Evolutionary conservation across 2,329 filamentous ascomycete species (phyloP).

Genomic region (Nemania sp.): DNA sequence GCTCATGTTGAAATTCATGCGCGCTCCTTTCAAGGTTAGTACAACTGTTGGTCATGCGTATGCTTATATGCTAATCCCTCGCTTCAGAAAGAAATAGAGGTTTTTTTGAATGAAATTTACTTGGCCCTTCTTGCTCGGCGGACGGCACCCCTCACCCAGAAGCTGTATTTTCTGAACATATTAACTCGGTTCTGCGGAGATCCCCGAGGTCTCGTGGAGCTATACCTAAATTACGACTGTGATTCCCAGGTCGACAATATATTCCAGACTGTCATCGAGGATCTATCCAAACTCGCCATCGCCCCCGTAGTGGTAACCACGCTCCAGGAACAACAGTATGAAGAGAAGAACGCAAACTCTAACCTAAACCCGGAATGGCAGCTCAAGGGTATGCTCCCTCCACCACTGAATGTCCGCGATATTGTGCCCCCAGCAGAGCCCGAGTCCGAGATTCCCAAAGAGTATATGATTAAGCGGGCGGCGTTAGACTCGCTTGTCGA

Average conservation of each 20-base stretch:
- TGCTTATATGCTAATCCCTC: slow-evolving; percentile 48
- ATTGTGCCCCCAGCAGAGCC: slow-evolving; percentile 70
- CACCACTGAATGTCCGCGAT: slow-evolving; percentile 83
- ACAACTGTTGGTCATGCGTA: slow-evolving; percentile 21
- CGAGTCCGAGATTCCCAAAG: slow-evolving; percentile 82
- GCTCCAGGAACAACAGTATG: slow-evolving; percentile 85
- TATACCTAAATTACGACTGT: slow-evolving; percentile 98
- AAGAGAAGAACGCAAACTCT: slow-evolving; percentile 77
- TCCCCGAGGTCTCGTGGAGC: slow-evolving; percentile 88
- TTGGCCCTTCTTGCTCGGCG: slow-evolving; percentile 89
- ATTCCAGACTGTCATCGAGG: slow-evolving; percentile 94
- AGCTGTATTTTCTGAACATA: slow-evolving; percentile 89
- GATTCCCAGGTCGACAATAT: slow-evolving; percentile 96
- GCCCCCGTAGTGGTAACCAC: slow-evolving; percentile 80
- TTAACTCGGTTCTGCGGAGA: slow-evolving; percentile 87
- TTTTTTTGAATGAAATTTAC: slow-evolving; percentile 98
- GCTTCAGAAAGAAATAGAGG: slow-evolving; percentile 89
- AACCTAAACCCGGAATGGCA: slow-evolving; percentile 82
- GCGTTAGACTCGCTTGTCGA: slow-evolving; percentile 90
- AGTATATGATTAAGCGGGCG: slow-evolving; percentile 91
- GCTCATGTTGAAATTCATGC: slow-evolving; percentile 94
- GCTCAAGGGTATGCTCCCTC: slow-evolving; percentile 84
- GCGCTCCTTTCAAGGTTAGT: slow-evolving; percentile 88
- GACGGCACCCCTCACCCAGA: slow-evolving; percentile 88
- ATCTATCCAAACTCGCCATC: slow-evolving; percentile 88